Conservation (phyloP, 2,329 filamentous ascomycete genomes). For the Blumeriella jaapii region DNA sequence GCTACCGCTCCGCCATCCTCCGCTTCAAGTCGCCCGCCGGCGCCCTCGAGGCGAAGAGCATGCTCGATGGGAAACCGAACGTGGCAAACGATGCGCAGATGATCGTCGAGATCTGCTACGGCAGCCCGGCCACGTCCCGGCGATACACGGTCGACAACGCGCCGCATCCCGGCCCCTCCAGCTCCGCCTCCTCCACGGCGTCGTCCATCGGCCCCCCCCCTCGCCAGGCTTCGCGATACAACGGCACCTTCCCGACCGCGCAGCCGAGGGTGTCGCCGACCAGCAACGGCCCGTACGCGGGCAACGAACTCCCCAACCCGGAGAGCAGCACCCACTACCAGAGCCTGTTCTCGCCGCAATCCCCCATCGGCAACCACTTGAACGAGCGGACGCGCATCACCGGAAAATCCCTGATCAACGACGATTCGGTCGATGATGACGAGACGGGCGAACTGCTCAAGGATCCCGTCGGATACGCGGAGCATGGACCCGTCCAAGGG, state of each 20-base stretch:
- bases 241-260: slow-evolving; percentile 42
- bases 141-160: slow-evolving; percentile 42
- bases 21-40: slow-evolving; percentile 41
- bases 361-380: slow-evolving; percentile 60
- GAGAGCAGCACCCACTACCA: slow-evolving; percentile 44
- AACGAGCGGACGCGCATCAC: slow-evolving; percentile 47
- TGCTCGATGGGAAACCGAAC: slow-evolving; percentile 44
- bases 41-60: slow-evolving; percentile 44
- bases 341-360: slow-evolving; percentile 60
- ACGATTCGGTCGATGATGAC: slow-evolving; percentile 56
- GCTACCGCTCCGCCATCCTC: slow-evolving; percentile 41
- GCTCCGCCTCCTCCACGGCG: slow-evolving; percentile 32
- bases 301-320: slow-evolving; percentile 47
- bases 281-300: slow-evolving; percentile 40
- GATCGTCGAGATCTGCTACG: slow-evolving; percentile 45
- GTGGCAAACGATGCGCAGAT: slow-evolving; percentile 39
- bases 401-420: slow-evolving; percentile 62
- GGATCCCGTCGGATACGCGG: slow-evolving; percentile 61
- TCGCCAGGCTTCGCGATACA: slow-evolving; percentile 38
- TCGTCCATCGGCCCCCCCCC: slow-evolving; percentile 25
- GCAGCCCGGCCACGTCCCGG: slow-evolving; percentile 28
- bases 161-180: slow-evolving; percentile 31
- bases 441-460: slow-evolving; percentile 63
- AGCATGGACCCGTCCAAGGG: slow-evolving; percentile 47
- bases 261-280: slow-evolving; percentile 39